phyloP scores from a whole-genome alignment of 2,329 filamentous ascomycete species.

The Annulohypoxylon truncatum region DNA sequence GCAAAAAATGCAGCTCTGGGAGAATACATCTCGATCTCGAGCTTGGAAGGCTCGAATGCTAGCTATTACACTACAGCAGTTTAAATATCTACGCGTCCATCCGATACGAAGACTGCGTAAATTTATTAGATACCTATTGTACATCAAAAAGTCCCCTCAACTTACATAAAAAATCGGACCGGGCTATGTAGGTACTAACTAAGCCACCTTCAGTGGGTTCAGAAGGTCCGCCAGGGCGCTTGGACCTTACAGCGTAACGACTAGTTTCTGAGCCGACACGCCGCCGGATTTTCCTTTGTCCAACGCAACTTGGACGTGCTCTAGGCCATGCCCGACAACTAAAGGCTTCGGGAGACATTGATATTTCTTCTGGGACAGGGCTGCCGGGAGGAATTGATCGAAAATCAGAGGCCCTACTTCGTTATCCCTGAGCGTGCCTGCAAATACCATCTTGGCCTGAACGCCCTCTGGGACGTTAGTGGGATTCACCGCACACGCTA shows the following conservation, averaged over 20 bases:
- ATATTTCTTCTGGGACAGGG: conserved; percentile 44
- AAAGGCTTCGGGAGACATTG: conserved; percentile 43
- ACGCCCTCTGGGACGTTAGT: conserved; percentile 23
- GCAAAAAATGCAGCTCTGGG: conserved; percentile 7
- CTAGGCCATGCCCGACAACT: conserved; percentile 49
- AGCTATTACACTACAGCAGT: conserved; percentile 16
- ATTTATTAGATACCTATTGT: not conserved
- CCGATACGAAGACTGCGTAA: not conserved
- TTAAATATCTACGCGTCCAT: not conserved
- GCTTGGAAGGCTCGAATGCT: conserved; percentile 21
- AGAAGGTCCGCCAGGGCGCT: not conserved
- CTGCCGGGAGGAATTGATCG: conserved; percentile 44
- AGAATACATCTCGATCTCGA: conserved; percentile 17
- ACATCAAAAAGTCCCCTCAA: not conserved
- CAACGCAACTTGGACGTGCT: conserved; percentile 47
- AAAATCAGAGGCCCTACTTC: conserved; percentile 44
- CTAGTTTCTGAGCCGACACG: conserved; percentile 55
- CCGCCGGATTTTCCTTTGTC: conserved; percentile 43
- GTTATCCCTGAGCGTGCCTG: conserved; percentile 39
- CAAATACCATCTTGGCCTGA: conserved; percentile 41
- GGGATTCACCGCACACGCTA: conserved; percentile 37
- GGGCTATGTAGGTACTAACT: not conserved
- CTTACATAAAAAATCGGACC: not conserved
- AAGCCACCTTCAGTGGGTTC: not conserved
- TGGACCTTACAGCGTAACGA: conserved; percentile 44